Conservation (phyloP, 192 early-diverging fungal species). For the Gigaspora rosea region DNA sequence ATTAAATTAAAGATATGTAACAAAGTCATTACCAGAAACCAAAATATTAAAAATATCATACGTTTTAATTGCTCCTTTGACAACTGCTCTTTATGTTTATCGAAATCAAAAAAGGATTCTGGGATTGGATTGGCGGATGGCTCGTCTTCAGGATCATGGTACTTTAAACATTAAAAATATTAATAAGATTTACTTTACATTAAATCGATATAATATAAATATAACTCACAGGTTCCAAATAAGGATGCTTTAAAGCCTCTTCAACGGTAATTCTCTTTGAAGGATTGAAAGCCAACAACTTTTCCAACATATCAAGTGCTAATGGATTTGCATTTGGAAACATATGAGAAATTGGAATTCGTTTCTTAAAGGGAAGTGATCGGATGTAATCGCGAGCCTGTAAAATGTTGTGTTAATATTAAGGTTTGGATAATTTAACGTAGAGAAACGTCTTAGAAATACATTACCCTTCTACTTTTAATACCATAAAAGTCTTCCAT, state of each 20-base stretch:
- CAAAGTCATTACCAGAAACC: neutral
- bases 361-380: conserved; percentile 82
- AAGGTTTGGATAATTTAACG: neutral
- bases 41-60: conserved; percentile 32
- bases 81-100: conserved; percentile 80
- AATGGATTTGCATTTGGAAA: conserved; percentile 88
- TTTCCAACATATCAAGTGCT: conserved; percentile 87
- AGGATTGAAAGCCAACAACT: conserved; percentile 87
- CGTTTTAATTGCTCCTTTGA: conserved; percentile 80
- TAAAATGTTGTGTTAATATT: neutral
- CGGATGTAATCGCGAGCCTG: conserved; percentile 91
- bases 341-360: conserved; percentile 76
- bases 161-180: conserved; percentile 31
- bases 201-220: neutral
- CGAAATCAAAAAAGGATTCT: conserved; percentile 83
- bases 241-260: conserved; percentile 89
- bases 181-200: neutral
- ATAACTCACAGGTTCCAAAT: conserved; percentile 58
- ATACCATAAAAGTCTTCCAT: conserved; percentile 83
- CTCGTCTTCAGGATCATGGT: conserved; percentile 78
- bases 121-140: conserved; percentile 73
- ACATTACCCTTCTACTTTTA: conserved; percentile 63
- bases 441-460: neutral
- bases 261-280: conserved; percentile 86
- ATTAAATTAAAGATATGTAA: neutral